phyloP scores from a whole-genome alignment of 768 basidiomycete species.

The Tremella mesenterica region DNA sequence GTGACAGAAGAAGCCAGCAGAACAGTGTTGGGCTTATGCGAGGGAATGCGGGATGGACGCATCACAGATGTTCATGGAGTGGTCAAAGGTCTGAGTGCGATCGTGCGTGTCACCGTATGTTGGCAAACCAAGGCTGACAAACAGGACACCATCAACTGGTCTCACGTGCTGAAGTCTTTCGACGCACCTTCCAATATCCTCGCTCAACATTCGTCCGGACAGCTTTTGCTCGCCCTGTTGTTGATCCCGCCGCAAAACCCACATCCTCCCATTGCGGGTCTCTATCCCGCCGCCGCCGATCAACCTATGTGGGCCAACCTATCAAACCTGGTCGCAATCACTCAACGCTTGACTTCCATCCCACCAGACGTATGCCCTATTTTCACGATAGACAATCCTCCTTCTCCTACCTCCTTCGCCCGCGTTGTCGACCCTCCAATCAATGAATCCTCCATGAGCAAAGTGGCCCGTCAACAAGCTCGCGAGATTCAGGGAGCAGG shows the following conservation, averaged over 20 bases:
- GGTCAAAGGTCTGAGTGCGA: slow-evolving; percentile 32
- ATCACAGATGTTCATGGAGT: slow-evolving; percentile 38
- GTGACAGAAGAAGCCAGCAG: slow-evolving; percentile 29
- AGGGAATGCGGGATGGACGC: slow-evolving; percentile 33
- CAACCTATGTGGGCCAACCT: slow-evolving; percentile 65
- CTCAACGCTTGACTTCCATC: slow-evolving; percentile 79
- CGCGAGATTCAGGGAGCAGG: slow-evolving; percentile 75
- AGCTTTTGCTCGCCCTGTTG: slow-evolving; percentile 79
- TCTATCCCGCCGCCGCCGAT: slow-evolving; percentile 36
- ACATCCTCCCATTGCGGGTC: slow-evolving; percentile 44
- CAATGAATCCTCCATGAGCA: slow-evolving; percentile 17
- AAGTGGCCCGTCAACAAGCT: slow-evolving; percentile 75
- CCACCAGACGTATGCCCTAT: slow-evolving; percentile 89
- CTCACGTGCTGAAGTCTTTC: slow-evolving; percentile 67
- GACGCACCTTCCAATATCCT: slow-evolving; percentile 75
- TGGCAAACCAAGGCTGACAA: slow-evolving; percentile 42
- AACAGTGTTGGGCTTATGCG: slow-evolving; percentile 31
- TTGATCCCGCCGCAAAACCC: slow-evolving; percentile 69
- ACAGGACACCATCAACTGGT: slow-evolving; percentile 55
- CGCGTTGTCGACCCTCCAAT: slow-evolving; percentile 34
- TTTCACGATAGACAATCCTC: slow-evolving; percentile 59
- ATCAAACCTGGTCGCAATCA: slow-evolving; percentile 71
- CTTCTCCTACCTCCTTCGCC: slow-evolving; percentile 21
- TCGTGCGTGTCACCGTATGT: slow-evolving; percentile 23
- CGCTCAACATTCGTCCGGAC: slow-evolving; percentile 80